These are phyloP conservation scores for Brassica carinata DNA, from an alignment of 345 rosid genomes.

Conservation along the genomic window DNA sequence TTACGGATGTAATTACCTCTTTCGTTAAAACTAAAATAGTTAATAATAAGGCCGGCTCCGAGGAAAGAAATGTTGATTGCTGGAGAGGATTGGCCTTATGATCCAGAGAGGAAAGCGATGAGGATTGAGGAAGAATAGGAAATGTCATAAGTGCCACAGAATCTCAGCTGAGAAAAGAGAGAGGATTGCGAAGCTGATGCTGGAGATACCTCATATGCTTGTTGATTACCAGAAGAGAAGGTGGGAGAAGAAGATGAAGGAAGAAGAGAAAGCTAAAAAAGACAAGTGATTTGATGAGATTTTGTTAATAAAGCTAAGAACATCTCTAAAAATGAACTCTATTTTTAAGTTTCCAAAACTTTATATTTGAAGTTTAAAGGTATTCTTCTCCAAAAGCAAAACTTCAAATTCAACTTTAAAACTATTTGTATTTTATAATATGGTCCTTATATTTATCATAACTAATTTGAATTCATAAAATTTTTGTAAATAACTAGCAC, in stretches of 20 bases:
- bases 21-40: not conserved
- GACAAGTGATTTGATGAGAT: slow-evolving; percentile 22
- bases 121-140: slow-evolving; percentile 73
- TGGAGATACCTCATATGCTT: slow-evolving; percentile 81
- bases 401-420: too few species aligned
- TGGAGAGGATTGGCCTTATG: slow-evolving; percentile 83
- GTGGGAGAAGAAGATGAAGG: slow-evolving; percentile 96
- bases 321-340: too few species aligned
- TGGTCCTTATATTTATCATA: too few species aligned
- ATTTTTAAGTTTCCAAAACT: too few species aligned
- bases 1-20: not conserved
- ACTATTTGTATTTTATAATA: too few species aligned
- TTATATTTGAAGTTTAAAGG: too few species aligned
- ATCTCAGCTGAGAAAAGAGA: slow-evolving; percentile 79
- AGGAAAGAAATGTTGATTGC: slow-evolving; percentile 77
- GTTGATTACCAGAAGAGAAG: slow-evolving; percentile 85
- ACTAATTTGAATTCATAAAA: too few species aligned
- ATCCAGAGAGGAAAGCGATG: slow-evolving; percentile 89
- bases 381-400: too few species aligned
- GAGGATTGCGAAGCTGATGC: slow-evolving; percentile 78
- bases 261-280: slow-evolving; percentile 68
- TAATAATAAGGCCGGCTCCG: slow-evolving; percentile 33
- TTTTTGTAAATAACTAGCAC: too few species aligned
- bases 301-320: not conserved
- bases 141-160: slow-evolving; percentile 82